phyloP scores from a whole-genome alignment of 2,329 filamentous ascomycete genomes.

The Aureobasidium sp. region DNA sequence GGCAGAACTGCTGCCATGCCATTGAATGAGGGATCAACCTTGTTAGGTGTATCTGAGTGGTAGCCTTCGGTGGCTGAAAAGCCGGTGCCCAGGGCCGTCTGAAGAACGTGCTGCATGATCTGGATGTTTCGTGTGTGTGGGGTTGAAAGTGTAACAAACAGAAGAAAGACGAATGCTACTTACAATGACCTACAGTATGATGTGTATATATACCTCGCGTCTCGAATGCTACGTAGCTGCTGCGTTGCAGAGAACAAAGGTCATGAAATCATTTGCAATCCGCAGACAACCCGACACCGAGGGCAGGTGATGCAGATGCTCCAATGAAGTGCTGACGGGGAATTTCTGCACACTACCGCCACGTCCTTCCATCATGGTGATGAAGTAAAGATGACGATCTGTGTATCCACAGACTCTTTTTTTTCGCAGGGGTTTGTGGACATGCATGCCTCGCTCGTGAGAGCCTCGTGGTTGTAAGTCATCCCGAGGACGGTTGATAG shows the following conservation, averaged over 20 bases:
- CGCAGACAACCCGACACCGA: background rate
- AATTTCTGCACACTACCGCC: background rate
- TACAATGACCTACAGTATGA: background rate
- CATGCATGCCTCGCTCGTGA: background rate
- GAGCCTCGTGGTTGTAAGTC: background rate
- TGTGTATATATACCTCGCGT: background rate
- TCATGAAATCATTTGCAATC: background rate
- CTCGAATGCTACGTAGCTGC: background rate
- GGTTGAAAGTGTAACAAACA: background rate
- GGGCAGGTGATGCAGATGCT: background rate
- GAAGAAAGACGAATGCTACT: background rate
- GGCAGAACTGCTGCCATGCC: constrained; percentile 19
- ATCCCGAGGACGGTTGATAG: background rate
- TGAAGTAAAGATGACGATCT: constrained; percentile 3
- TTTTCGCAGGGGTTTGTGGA: background rate
- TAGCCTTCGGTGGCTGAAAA: constrained; percentile 23
- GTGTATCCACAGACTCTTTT: background rate
- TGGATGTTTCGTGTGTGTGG: background rate
- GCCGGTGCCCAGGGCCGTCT: constrained; percentile 20
- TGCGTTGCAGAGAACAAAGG: background rate
- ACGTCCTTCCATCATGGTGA: background rate
- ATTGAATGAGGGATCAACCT: constrained; percentile 19
- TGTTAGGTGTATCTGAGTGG: constrained; percentile 23
- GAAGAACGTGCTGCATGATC: constrained; percentile 25
- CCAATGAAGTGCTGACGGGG: background rate